A percentile compares a stretch with the other conserved stretches of the same genome.
These are phyloP conservation scores for Kodamaea fungicola DNA, from an alignment of 1,139 yeast species.

Conservation along the genomic window DNA sequence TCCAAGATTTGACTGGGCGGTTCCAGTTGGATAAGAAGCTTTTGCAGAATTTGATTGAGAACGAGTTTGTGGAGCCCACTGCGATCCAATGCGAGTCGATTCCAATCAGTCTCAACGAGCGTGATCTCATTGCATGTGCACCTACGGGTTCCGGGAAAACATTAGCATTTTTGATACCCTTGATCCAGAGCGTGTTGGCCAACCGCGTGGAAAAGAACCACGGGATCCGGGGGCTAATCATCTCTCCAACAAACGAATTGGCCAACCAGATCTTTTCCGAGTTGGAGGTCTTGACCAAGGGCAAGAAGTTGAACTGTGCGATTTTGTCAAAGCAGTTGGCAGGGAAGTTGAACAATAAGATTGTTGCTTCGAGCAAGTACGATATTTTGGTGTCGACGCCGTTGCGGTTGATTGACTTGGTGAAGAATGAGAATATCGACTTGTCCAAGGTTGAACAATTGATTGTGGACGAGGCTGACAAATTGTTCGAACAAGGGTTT, in stretches of 20 bases:
- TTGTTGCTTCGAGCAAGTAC: constrained; percentile 57
- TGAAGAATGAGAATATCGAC: constrained; percentile 56
- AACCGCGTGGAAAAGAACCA: constrained; percentile 24
- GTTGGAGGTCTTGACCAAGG: constrained; percentile 52
- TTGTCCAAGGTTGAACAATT: constrained; percentile 66
- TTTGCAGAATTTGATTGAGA: constrained; percentile 60
- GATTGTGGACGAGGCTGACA: constrained; percentile 94
- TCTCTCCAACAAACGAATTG: constrained; percentile 87
- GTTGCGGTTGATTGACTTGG: constrained; percentile 74
- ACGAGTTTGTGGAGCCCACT: constrained; percentile 82
- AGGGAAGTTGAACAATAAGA: constrained; percentile 58
- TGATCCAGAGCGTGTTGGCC: constrained; percentile 52
- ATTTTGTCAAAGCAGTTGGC: constrained; percentile 76
- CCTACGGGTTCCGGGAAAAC: constrained; percentile 96
- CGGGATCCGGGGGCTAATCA: constrained; percentile 71
- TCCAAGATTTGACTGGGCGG: constrained; percentile 70
- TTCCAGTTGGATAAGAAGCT: constrained; percentile 64
- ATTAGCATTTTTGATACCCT: constrained; percentile 79
- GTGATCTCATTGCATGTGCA: constrained; percentile 84
- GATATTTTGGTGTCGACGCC: constrained; percentile 90
- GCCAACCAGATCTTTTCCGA: constrained; percentile 82
- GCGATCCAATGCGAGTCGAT: constrained; percentile 87
- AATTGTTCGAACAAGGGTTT: constrained; percentile 85
- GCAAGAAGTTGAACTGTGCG: constrained; percentile 59
- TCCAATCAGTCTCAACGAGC: constrained; percentile 59